A percentile compares a stretch with the other conserved stretches of the same genome.
phyloP scores from a whole-genome alignment of 2,329 filamentous ascomycete genomes.

The Botryosphaeria dothidea region DNA sequence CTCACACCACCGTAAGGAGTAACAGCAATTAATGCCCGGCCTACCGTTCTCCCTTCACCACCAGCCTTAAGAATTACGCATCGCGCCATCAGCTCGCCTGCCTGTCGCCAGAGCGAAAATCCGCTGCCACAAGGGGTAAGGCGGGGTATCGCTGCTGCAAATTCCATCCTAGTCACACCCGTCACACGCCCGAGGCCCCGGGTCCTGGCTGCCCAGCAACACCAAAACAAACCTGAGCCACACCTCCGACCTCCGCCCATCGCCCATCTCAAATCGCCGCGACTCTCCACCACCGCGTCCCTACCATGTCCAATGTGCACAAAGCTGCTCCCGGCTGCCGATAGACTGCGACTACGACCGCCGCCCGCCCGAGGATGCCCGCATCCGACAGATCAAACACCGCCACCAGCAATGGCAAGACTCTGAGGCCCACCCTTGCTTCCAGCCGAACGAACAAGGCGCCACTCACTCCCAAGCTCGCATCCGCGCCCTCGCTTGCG shows the following conservation, averaged over 20 bases:
- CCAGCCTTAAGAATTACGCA: background rate
- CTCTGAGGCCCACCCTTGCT: slow-evolving; percentile 70
- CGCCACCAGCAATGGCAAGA: slow-evolving; percentile 54
- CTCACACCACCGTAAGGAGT: slow-evolving; percentile 17
- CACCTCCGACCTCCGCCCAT: background rate
- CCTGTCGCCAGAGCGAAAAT: background rate
- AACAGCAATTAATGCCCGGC: slow-evolving; percentile 2
- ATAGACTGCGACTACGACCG: slow-evolving; percentile 17
- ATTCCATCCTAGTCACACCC: background rate
- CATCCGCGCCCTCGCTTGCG: slow-evolving; percentile 34
- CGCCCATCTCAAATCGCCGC: background rate
- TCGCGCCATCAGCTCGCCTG: background rate
- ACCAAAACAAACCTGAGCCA: slow-evolving; percentile 19
- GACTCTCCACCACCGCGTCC: background rate
- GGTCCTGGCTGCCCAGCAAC: slow-evolving; percentile 9
- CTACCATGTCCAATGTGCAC: slow-evolving; percentile 20
- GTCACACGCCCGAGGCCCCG: background rate
- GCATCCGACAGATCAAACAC: slow-evolving; percentile 37
- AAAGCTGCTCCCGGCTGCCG: slow-evolving; percentile 10
- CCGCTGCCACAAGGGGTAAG: slow-evolving; percentile 11
- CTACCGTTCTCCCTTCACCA: background rate
- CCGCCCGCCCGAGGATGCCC: slow-evolving; percentile 30
- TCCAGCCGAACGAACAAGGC: slow-evolving; percentile 57
- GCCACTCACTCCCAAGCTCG: slow-evolving; percentile 62
- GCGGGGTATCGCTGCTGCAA: slow-evolving; percentile 10